Percentiles rank a stretch among this genome's conserved stretches.
phyloP scores from a whole-genome alignment of 2,329 filamentous ascomycete species.

The Cadophora luteo-olivacea region DNA sequence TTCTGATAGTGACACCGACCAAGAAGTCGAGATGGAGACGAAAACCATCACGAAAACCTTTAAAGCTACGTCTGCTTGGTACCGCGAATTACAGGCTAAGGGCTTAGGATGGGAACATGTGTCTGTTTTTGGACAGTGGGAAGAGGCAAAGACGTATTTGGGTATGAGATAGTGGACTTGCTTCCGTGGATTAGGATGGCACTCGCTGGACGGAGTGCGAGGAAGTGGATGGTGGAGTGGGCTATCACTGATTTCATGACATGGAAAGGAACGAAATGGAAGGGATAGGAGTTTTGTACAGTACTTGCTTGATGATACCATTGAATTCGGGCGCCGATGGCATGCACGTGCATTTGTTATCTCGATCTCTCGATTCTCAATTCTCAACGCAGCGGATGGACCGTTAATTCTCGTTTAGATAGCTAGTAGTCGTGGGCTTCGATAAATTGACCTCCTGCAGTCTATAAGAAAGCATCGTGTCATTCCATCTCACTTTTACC shows the following conservation, averaged over 20 bases:
- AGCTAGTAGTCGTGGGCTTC: no score
- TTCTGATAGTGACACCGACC: no score
- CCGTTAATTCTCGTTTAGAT: no score
- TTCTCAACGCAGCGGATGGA: no score
- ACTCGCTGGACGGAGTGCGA: neutral
- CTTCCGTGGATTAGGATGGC: neutral
- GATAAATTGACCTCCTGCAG: no score
- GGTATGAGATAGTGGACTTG: neutral
- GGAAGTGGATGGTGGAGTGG: neutral
- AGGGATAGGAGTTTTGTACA: neutral
- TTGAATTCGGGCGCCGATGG: neutral
- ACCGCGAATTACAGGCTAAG: neutral
- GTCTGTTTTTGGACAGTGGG: slow-evolving; percentile 9
- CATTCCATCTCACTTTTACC: no score
- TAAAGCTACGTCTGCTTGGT: slow-evolving; percentile 8
- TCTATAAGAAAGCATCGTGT: no score
- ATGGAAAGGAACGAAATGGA: neutral
- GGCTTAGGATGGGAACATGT: slow-evolving; percentile 11
- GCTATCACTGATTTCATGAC: neutral
- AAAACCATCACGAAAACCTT: neutral
- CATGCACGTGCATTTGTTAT: no score
- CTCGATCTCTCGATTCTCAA: no score
- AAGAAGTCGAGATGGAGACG: neutral
- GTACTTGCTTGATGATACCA: neutral
- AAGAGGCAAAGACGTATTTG: neutral